Conservation (phyloP, 345 rosid genomes). For the Chamaenerion angustifolium region DNA sequence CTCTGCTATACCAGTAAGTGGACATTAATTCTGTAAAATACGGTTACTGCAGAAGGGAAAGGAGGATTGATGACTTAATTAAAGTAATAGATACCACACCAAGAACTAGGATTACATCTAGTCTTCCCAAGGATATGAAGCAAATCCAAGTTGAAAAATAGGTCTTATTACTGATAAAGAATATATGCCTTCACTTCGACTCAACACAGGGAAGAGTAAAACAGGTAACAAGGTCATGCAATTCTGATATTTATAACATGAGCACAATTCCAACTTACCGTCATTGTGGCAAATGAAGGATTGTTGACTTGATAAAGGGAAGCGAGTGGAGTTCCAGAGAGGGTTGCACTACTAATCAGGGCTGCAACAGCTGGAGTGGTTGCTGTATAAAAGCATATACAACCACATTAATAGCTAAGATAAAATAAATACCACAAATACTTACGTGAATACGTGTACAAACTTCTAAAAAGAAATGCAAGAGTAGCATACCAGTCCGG, state of each 20-base stretch:
- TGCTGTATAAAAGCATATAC: conserved; percentile 30
- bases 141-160: not conserved
- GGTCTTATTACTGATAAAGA: no score
- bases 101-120: not conserved
- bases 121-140: not conserved
- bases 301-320: conserved; percentile 54
- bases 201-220: no score
- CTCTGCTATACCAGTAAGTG: no score
- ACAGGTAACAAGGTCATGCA: no score
- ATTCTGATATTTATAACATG: no score
- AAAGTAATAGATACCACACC: not conserved
- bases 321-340: conserved; percentile 40
- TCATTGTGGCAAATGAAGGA: conserved; percentile 24
- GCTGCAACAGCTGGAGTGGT: conserved; percentile 51
- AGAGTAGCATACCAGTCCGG: conserved; percentile 41
- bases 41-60: not conserved
- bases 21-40: not conserved
- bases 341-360: conserved; percentile 26
- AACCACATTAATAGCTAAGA: not conserved
- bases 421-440: no score
- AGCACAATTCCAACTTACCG: conserved; percentile 13
- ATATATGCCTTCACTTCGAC: no score
- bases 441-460: no score
- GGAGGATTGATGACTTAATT: no score
- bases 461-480: not conserved